A percentile compares a stretch with the other conserved stretches of the same genome.
Evolutionary conservation across 192 early-diverging fungal species (phyloP).

Genomic region (Coemansia sp.): DNA sequence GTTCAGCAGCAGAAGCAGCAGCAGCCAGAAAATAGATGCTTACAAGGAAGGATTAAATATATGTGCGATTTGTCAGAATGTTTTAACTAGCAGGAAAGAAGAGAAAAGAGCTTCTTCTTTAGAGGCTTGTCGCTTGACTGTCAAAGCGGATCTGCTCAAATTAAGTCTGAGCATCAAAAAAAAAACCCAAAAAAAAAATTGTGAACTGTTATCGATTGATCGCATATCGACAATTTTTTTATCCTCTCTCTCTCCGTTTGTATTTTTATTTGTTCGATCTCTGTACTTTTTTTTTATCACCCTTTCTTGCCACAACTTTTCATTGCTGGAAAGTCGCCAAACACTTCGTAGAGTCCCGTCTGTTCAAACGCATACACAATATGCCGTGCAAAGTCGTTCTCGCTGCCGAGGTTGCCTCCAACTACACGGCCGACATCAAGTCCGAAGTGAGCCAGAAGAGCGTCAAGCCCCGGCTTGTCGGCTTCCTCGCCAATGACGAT

Average conservation of each 20-base stretch:
- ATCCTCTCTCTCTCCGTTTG: not conserved
- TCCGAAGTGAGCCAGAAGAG: conserved; percentile 62
- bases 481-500: conserved; percentile 95
- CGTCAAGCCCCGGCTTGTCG: conserved; percentile 76
- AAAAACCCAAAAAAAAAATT: not conserved
- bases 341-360: not conserved
- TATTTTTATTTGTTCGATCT: conserved; percentile 1
- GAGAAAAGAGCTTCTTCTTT: not conserved
- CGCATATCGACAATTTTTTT: not conserved
- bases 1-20: not conserved
- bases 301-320: not conserved
- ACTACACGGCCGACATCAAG: conserved; percentile 53
- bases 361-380: conserved; percentile 2
- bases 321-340: not conserved
- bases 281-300: not conserved
- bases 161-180: too few relatives aligned
- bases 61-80: not conserved
- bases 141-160: too few relatives aligned
- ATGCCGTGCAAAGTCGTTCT: conserved; percentile 60
- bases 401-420: conserved; percentile 54
- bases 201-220: not conserved
- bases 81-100: not conserved
- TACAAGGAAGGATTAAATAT: not conserved
- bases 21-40: not conserved
- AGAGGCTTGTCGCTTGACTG: too few relatives aligned